Evolutionary conservation across 2,329 filamentous ascomycete genomes (phyloP), one percentile per base, ranked within the genome.

Genomic region (Aspergillus oerlinghausenensis): DNA sequence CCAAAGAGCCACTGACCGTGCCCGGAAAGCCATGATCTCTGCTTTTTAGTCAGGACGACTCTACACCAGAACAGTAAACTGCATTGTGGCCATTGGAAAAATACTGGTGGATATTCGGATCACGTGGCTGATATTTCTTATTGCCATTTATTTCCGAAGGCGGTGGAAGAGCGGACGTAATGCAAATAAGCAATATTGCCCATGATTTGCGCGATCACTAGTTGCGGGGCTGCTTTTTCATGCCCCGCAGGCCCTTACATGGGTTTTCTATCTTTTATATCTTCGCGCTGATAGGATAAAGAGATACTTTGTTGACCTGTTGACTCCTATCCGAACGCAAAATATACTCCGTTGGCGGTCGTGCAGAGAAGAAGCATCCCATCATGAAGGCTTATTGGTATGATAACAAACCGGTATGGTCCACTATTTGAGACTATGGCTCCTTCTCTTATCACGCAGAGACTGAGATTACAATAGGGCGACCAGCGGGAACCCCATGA

Each of bases 401-500:
- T 73, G 86, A 89, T 72, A 88, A 88, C 73, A 73, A 80, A 62
- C 79, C 81, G 53, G 85, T 87, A 80, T 55, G 75, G 58, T 52
- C 8, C 17, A 51, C 3, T 25, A 21, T 45, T 50, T 21, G 48
- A 49, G 52, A 45, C 28, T 56, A 57, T 43, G 38, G 17, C 52
- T 50, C 29, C 49, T 52, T 50, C 43, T 35, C 55, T 50, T 32
- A 50, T 49, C 51, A 52, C 49, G 21, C 11, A 35, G 49, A 52
- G 53, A 55, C 56, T 57, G 42, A 62, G 55, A 55, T 61, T 14
- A n/a, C 40, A 52, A 59, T 71, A 96, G 90, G 92, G 91, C 78
- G 94, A 99, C 82, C 94, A 97, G 79, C 92, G 94, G 71, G 84
- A 88, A 47, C 84, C 90, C 53, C 94, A 99, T 78, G 88, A 97